Conservation (phyloP, 805 yeast species). For the Clavispora asparagi region DNA sequence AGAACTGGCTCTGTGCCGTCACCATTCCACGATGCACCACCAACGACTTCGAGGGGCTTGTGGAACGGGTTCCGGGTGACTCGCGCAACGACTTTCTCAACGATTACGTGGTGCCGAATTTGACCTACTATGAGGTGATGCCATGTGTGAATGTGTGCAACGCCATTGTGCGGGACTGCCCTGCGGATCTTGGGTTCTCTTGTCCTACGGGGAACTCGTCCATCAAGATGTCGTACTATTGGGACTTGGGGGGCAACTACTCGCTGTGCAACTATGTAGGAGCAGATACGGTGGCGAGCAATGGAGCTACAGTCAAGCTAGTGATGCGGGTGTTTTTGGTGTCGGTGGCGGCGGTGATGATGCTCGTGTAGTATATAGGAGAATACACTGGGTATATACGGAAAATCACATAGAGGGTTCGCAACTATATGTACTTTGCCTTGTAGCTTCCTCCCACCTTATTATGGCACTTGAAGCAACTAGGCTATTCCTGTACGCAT, state of each 20-base stretch:
- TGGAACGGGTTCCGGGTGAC: slow-evolving; percentile 38
- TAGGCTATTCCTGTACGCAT: too few relatives aligned
- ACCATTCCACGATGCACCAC: slow-evolving; percentile 83
- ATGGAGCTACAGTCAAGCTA: neutral
- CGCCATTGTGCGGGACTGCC: slow-evolving; percentile 77
- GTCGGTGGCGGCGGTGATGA: neutral
- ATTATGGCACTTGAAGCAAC: too few relatives aligned
- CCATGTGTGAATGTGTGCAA: slow-evolving; percentile 86
- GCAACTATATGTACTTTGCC: too few relatives aligned
- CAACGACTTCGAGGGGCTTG: slow-evolving; percentile 38
- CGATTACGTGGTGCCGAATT: slow-evolving; percentile 45
- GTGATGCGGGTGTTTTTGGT: neutral
- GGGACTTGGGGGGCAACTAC: slow-evolving; percentile 26
- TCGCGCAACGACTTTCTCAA: slow-evolving; percentile 63
- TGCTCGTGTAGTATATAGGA: neutral
- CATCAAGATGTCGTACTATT: slow-evolving; percentile 38
- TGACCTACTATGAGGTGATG: slow-evolving; percentile 67
- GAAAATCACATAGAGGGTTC: too few relatives aligned
- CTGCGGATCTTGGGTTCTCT: slow-evolving; percentile 63
- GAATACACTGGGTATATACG: too few relatives aligned
- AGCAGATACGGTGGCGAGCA: neutral
- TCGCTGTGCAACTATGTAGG: slow-evolving; percentile 39
- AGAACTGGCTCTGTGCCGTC: slow-evolving; percentile 85
- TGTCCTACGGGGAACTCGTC: slow-evolving; percentile 55
- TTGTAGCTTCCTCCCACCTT: too few relatives aligned